Conservation (phyloP, 164 flowering plant species). For the Annona cherimola region DNA sequence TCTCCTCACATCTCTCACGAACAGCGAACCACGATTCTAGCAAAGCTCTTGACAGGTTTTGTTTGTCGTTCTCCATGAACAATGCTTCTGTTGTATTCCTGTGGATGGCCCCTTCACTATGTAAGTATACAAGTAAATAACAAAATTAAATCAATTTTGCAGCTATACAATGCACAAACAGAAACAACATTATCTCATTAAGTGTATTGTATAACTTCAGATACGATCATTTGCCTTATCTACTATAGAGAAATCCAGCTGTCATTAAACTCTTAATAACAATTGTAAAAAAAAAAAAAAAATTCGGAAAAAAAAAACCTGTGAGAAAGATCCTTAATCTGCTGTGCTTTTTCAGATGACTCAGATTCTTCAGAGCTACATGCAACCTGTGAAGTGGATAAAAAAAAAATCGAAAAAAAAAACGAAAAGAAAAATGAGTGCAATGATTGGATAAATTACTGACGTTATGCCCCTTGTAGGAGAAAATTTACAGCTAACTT, state of each 20-base stretch:
- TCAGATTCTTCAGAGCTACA: conserved; percentile 5
- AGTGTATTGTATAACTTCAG: neutral
- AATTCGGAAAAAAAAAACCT: conserved; percentile 11
- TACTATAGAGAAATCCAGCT: too few relatives aligned
- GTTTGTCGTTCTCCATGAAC: conserved; percentile 19
- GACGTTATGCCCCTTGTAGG: neutral
- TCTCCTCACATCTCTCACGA: conserved; percentile 35
- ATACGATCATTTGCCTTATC: neutral
- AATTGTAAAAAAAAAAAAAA: neutral
- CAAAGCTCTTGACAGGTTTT: conserved; percentile 43
- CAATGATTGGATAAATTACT: neutral
- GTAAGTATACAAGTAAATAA: neutral
- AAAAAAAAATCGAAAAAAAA: neutral
- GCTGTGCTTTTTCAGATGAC: conserved; percentile 4
- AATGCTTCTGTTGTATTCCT: conserved; percentile 17
- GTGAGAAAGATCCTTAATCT: conserved; percentile 5
- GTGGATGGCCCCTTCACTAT: conserved; percentile 10
- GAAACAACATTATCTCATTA: too few relatives aligned
- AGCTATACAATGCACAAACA: too few relatives aligned
- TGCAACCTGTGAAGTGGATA: neutral
- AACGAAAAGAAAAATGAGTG: neutral
- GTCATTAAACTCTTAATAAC: too few relatives aligned
- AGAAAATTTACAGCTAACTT: too few relatives aligned
- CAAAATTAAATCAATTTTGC: too few relatives aligned
- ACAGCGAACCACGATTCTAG: conserved; percentile 41